phyloP scores from a whole-genome alignment of 768 basidiomycete genomes.

The Pisolithus albus region DNA sequence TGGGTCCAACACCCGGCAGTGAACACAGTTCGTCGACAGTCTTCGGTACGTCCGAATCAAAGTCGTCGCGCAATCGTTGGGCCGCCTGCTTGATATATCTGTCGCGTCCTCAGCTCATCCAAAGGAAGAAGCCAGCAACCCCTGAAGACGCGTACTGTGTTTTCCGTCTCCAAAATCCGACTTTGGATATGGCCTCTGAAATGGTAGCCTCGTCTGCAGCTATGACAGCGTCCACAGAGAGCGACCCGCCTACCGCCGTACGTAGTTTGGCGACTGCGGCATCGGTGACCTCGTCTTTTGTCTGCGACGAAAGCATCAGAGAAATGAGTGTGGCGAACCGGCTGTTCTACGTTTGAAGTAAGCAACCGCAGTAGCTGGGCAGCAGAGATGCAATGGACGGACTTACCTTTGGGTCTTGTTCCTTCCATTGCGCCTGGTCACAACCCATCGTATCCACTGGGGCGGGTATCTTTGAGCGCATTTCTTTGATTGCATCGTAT shows the following conservation, averaged over 20 bases:
- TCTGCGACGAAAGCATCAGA: slow-evolving; percentile 93
- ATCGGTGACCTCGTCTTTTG: slow-evolving; percentile 85
- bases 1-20: slow-evolving; percentile 88
- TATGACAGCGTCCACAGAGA: slow-evolving; percentile 67
- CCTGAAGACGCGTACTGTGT: slow-evolving; percentile 50
- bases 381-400: slow-evolving; percentile 1
- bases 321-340: slow-evolving; percentile 85
- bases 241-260: slow-evolving; percentile 63
- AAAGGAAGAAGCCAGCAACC: background rate
- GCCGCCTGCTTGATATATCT: slow-evolving; percentile 78
- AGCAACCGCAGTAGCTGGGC: background rate
- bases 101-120: background rate
- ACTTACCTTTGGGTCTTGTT: slow-evolving; percentile 58
- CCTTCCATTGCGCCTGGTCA: slow-evolving; percentile 57
- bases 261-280: slow-evolving; percentile 74
- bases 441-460: slow-evolving; percentile 95
- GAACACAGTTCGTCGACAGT: slow-evolving; percentile 85
- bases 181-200: slow-evolving; percentile 73
- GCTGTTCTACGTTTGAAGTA: slow-evolving; percentile 45
- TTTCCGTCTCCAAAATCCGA: slow-evolving; percentile 90
- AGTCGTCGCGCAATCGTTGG: slow-evolving; percentile 57
- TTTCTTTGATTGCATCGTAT: slow-evolving; percentile 67
- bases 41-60: slow-evolving; percentile 80
- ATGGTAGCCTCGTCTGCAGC: slow-evolving; percentile 57
- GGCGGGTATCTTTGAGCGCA: slow-evolving; percentile 66